Base-by-base conservation (phyloP, 371 early-diverging fungal species). In the Modicella reniformis region DNA sequence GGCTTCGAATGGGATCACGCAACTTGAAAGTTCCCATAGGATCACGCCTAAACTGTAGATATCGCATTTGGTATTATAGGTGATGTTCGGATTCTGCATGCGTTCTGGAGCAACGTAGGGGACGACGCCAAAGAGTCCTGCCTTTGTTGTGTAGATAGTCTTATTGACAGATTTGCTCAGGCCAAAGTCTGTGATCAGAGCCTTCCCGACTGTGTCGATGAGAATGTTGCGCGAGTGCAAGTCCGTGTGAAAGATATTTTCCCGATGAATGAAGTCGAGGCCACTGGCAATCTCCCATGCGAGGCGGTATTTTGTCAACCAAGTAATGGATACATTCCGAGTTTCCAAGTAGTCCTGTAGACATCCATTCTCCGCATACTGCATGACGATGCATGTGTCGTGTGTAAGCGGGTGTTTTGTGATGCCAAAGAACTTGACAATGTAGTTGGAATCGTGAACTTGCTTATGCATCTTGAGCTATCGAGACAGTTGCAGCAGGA, bases 211-310 rank as follows among this genome's bases (percentile, higher is more conserved):
- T 12, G 74, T 68, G 70, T 77, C 79, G 74, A 99, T 81, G 59
- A 98, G 83, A 19, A 99, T 90, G 75, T 99, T 99, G 71, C 97
- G 98, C 6, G 92, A 92, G 80, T 98, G 97, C 67, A 99, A 92
- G 81, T 99, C 98, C 56, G 98, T 90, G 81, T 97, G 98, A 67
- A 97, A 95, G 69, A 99, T 95, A 72, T 91, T 91, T 71, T 93
- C 91, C 48, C 83, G 81, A 77, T 99, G 99, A 29, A 75, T 75
- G 48, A 75, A 75, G 57, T 75, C 76, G 50, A 75, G 72, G 29
- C 76, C 76, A 23, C 72, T 71, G 34, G 76, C 60, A 23, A 75
- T 49, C 51, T 75, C 76, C 76, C 76, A 75, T 34, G 76, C 76
- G 9, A 75, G 72, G 2, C 76, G 54, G 37, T 71, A 75, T 49